These are phyloP conservation scores for Pythium insidiosum DNA, from an alignment of 352 stramenopile genomes.

Conservation along the genomic window DNA sequence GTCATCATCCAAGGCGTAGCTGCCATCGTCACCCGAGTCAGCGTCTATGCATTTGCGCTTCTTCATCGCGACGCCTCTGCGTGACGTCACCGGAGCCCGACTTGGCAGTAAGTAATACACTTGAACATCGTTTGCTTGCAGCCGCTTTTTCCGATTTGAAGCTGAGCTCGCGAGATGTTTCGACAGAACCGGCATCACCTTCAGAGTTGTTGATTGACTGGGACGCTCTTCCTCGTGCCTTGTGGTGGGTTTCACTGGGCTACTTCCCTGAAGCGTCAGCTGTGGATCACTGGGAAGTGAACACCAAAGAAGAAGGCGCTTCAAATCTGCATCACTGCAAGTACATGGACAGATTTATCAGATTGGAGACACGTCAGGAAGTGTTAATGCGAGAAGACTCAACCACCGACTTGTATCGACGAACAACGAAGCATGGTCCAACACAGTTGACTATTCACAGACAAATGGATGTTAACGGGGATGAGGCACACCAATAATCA, in stretches of 20 bases:
- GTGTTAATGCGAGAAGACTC: too few relatives aligned
- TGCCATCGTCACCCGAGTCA: conserved; percentile 13
- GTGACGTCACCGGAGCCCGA: too few relatives aligned
- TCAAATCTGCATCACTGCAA: conserved; percentile 45
- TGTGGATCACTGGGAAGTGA: conserved; percentile 17
- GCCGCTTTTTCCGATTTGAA: too few relatives aligned
- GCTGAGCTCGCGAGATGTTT: too few relatives aligned
- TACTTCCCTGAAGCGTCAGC: conserved; percentile 4
- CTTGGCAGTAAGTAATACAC: too few relatives aligned
- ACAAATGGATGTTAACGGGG: background rate
- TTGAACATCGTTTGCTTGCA: too few relatives aligned
- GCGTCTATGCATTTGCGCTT: conserved; percentile 5
- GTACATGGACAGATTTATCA: too few relatives aligned
- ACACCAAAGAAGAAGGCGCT: conserved; percentile 56
- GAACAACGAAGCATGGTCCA: conserved; percentile 46
- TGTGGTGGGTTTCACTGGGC: background rate
- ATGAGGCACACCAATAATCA: background rate
- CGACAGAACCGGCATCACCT: too few relatives aligned
- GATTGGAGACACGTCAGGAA: too few relatives aligned
- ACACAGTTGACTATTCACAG: conserved; percentile 28
- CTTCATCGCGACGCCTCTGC: background rate
- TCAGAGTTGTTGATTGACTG: too few relatives aligned
- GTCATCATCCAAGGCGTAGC: conserved; percentile 16
- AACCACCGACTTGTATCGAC: conserved; percentile 31
- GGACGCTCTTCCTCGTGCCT: too few relatives aligned